Percentiles rank a stretch among this genome's conserved stretches.
These are phyloP conservation scores for Endoconidiophora laricicola DNA, from an alignment of 2,329 filamentous ascomycete species.

Conservation along the genomic window DNA sequence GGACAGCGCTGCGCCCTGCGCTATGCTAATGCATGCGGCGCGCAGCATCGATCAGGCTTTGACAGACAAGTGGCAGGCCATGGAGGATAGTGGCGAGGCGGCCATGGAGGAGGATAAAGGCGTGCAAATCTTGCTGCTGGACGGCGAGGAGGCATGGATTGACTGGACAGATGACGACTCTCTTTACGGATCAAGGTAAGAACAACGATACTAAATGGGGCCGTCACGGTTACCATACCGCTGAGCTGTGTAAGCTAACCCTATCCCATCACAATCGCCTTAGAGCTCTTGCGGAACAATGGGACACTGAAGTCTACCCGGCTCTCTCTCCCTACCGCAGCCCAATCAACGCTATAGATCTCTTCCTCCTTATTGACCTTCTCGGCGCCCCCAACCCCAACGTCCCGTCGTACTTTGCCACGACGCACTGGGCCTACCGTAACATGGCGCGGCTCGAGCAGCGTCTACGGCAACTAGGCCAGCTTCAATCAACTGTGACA, in stretches of 20 bases:
- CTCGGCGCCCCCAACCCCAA: conserved; percentile 52
- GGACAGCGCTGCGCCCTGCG: conserved; percentile 87
- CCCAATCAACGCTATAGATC: conserved; percentile 59
- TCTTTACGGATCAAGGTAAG: conserved; percentile 68
- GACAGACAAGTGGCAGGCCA: conserved; percentile 64
- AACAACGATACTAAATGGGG: neutral
- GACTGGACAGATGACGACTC: conserved; percentile 69
- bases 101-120: conserved; percentile 60
- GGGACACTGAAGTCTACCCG: conserved; percentile 56
- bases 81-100: conserved; percentile 41
- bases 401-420: conserved; percentile 74
- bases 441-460: conserved; percentile 57
- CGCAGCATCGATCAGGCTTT: conserved; percentile 64
- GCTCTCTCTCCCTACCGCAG: conserved; percentile 59
- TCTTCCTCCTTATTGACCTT: conserved; percentile 85
- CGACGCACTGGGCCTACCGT: conserved; percentile 86
- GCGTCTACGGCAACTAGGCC: conserved; percentile 49
- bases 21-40: conserved; percentile 78
- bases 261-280: neutral
- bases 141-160: conserved; percentile 86
- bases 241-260: neutral
- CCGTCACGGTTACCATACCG: too few relatives aligned
- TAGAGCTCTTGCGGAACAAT: conserved; percentile 58
- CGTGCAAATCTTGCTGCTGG: conserved; percentile 75
- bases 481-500: conserved; percentile 43